phyloP scores from a whole-genome alignment of 2,329 filamentous ascomycete genomes.

The Hypomyces rosellus region DNA sequence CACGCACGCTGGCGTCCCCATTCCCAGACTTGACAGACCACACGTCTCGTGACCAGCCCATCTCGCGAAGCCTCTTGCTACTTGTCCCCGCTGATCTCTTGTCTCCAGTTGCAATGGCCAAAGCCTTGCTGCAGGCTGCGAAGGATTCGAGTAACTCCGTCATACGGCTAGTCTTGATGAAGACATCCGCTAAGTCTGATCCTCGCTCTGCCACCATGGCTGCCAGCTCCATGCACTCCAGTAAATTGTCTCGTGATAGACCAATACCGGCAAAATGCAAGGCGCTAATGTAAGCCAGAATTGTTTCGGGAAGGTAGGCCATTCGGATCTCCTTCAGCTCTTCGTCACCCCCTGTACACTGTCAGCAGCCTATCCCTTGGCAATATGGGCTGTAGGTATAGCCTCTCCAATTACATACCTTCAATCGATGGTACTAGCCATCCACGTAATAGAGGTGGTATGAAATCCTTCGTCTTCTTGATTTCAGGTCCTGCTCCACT shows the following conservation, averaged over 20 bases:
- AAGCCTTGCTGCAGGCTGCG: slow-evolving; percentile 68
- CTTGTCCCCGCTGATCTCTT: slow-evolving; percentile 44
- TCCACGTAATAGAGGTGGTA: slow-evolving; percentile 56
- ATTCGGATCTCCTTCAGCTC: slow-evolving; percentile 62
- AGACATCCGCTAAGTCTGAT: slow-evolving; percentile 58
- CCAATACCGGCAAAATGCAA: slow-evolving; percentile 72
- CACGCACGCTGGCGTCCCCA: slow-evolving; percentile 3
- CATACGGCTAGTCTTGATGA: slow-evolving; percentile 61
- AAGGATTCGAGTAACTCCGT: slow-evolving; percentile 70
- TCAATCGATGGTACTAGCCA: slow-evolving; percentile 55
- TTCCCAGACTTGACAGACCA: slow-evolving; percentile 46
- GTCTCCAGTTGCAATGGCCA: slow-evolving; percentile 50
- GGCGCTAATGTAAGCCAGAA: slow-evolving; percentile 76
- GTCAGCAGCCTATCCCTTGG: neutral
- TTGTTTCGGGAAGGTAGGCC: slow-evolving; percentile 76
- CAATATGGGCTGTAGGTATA: neutral
- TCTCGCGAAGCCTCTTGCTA: slow-evolving; percentile 55
- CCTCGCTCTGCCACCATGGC: slow-evolving; percentile 65
- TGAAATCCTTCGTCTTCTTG: slow-evolving; percentile 47
- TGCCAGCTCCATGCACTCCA: slow-evolving; percentile 83
- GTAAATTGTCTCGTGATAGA: slow-evolving; percentile 67
- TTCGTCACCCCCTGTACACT: slow-evolving; percentile 39
- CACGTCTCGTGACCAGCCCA: slow-evolving; percentile 57
- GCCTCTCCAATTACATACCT: slow-evolving; percentile 36
- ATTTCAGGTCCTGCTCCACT: slow-evolving; percentile 48